Conservation (phyloP, 805 yeast species). For the Ogataea methanolica region DNA sequence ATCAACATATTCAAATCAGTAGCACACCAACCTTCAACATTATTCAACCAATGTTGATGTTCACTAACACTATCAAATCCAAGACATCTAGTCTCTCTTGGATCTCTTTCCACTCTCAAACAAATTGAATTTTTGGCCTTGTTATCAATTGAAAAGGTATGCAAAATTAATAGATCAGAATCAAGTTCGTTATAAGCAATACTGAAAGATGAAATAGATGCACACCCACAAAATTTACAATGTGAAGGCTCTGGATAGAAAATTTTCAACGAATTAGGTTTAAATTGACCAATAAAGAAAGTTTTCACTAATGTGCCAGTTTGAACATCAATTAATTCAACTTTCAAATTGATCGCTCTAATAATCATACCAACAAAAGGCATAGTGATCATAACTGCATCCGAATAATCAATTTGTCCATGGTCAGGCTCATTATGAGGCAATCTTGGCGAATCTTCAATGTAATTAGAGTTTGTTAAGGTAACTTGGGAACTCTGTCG, state of each 20-base stretch:
- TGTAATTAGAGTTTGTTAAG: conserved; percentile 2
- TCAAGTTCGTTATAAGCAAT: conserved; percentile 64
- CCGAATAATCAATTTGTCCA: conserved; percentile 11
- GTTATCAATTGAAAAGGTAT: conserved; percentile 68
- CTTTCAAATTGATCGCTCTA: conserved; percentile 48
- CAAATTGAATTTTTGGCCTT: conserved; percentile 78
- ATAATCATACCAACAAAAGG: conserved; percentile 75
- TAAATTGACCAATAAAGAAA: conserved; percentile 58
- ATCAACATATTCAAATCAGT: conserved; percentile 74
- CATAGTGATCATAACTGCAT: conserved; percentile 43
- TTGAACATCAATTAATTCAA: conserved; percentile 72
- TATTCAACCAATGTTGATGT: conserved; percentile 58
- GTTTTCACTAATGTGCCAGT: conserved; percentile 66
- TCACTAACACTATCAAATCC: conserved; percentile 78
- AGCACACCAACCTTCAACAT: conserved; percentile 73
- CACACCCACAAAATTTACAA: conserved; percentile 89
- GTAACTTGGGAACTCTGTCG: conserved; percentile 11
- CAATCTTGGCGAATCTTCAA: not conserved
- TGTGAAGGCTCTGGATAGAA: conserved; percentile 84
- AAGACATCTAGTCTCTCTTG: conserved; percentile 82
- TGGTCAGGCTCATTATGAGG: not conserved
- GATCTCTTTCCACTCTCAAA: conserved; percentile 86
- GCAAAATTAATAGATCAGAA: conserved; percentile 56
- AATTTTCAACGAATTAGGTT: conserved; percentile 56
- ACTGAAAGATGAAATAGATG: conserved; percentile 68